Evolutionary conservation across 305 asterid genomes (phyloP).

Genomic region (Fraxinus xanthoxyloides): DNA sequence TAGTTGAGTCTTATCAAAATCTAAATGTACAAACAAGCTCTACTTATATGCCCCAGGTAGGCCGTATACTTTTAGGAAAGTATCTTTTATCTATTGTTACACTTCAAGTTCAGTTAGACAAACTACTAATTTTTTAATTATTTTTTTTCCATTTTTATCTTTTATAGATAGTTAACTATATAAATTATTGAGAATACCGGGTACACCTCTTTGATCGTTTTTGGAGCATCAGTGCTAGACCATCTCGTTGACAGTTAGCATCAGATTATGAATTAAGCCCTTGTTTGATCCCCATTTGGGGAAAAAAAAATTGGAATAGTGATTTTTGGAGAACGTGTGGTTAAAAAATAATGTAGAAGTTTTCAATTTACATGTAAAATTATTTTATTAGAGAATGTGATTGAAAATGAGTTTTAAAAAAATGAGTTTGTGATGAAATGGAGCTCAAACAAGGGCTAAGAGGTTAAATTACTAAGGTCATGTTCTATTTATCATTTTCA

Average conservation of each 20-base stretch:
- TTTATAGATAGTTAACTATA: background rate
- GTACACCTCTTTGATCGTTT: background rate
- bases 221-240: background rate
- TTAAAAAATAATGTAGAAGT: too few relatives aligned
- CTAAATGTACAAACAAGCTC: background rate
- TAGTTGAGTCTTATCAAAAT: background rate
- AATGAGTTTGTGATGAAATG: too few relatives aligned
- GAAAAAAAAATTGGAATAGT: too few relatives aligned
- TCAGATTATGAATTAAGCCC: background rate
- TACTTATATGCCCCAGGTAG: background rate
- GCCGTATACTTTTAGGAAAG: background rate
- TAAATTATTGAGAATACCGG: background rate
- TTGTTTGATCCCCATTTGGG: too few relatives aligned
- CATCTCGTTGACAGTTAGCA: slow-evolving; percentile 2
- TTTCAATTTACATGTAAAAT: too few relatives aligned
- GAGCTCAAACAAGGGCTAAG: background rate
- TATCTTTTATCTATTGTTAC: background rate
- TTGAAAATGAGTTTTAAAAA: too few relatives aligned
- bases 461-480: background rate
- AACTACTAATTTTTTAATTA: background rate
- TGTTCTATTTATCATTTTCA: too few relatives aligned
- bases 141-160: background rate
- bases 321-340: too few relatives aligned
- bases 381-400: too few relatives aligned
- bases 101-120: background rate